Percentiles rank a stretch among this genome's conserved stretches.
Conservation (phyloP, 1,284 basidiomycete genomes). For the Cutaneotrichosporon sp. region DNA sequence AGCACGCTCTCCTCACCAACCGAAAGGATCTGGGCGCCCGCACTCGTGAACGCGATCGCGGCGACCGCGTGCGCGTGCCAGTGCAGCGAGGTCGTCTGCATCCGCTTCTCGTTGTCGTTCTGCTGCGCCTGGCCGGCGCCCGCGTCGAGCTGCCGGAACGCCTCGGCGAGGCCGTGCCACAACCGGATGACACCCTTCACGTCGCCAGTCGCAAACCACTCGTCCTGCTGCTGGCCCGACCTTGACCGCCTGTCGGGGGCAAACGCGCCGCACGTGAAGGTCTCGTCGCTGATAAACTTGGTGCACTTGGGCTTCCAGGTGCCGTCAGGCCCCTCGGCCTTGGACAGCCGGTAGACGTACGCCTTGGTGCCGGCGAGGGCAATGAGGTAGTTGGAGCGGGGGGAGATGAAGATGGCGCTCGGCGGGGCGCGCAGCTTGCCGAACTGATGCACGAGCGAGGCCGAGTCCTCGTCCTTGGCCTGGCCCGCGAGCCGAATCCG, state of each 20-base stretch:
- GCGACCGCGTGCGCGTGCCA: slow-evolving; percentile 98
- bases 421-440: slow-evolving; percentile 40
- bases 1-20: slow-evolving; percentile 95
- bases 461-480: neutral
- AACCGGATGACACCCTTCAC: slow-evolving; percentile 78
- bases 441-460: slow-evolving; percentile 21
- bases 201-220: slow-evolving; percentile 95
- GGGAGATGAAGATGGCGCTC: slow-evolving; percentile 65
- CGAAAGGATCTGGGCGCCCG: slow-evolving; percentile 89
- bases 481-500: slow-evolving; percentile 23
- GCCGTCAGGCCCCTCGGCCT: slow-evolving; percentile 24
- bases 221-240: slow-evolving; percentile 57
- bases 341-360: slow-evolving; percentile 68
- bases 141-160: slow-evolving; percentile 49
- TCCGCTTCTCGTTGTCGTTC: slow-evolving; percentile 36
- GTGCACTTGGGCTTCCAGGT: slow-evolving; percentile 60
- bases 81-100: slow-evolving; percentile 81
- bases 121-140: slow-evolving; percentile 21
- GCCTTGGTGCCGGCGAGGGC: slow-evolving; percentile 77
- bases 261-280: slow-evolving; percentile 79
- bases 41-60: slow-evolving; percentile 81
- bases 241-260: slow-evolving; percentile 63
- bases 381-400: slow-evolving; percentile 71
- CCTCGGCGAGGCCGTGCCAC: slow-evolving; percentile 85
- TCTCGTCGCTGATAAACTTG: slow-evolving; percentile 67